phyloP scores from a whole-genome alignment of 164 flowering plant species.

The Dillenia suffruticosa region DNA sequence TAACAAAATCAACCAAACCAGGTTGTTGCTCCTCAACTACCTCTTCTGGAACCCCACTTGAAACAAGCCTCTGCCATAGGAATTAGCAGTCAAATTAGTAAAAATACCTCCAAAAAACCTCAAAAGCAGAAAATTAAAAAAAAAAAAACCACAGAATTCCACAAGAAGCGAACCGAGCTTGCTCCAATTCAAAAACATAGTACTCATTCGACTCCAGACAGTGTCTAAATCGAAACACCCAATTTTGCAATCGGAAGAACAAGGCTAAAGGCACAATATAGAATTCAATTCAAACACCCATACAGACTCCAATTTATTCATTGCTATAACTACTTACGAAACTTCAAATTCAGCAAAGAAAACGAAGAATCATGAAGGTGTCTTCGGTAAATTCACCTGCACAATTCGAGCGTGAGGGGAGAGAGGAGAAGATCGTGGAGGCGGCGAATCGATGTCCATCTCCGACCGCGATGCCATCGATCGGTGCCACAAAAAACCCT shows the following conservation, averaged over 20 bases:
- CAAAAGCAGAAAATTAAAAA: background rate
- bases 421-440: too few relatives aligned
- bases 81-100: background rate
- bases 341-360: too few relatives aligned
- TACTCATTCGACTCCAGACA: too few relatives aligned
- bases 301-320: background rate
- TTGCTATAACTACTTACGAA: background rate
- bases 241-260: background rate
- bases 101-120: background rate
- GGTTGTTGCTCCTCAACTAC: conserved; percentile 22
- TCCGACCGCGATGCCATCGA: too few relatives aligned
- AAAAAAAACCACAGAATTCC: background rate
- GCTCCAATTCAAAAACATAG: too few relatives aligned
- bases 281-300: background rate
- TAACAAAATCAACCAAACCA: conserved; percentile 56
- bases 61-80: conserved; percentile 56
- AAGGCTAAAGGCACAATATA: background rate
- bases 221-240: too few relatives aligned
- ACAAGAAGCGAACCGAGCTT: background rate
- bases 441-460: too few relatives aligned
- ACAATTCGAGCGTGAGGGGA: too few relatives aligned
- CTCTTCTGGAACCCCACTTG: conserved; percentile 54
- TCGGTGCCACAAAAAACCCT: too few relatives aligned
- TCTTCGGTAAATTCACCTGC: too few relatives aligned
- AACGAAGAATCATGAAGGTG: too few relatives aligned